Conservation (phyloP, 1,284 basidiomycete genomes). For the Microbotryomycetes sp. region DNA sequence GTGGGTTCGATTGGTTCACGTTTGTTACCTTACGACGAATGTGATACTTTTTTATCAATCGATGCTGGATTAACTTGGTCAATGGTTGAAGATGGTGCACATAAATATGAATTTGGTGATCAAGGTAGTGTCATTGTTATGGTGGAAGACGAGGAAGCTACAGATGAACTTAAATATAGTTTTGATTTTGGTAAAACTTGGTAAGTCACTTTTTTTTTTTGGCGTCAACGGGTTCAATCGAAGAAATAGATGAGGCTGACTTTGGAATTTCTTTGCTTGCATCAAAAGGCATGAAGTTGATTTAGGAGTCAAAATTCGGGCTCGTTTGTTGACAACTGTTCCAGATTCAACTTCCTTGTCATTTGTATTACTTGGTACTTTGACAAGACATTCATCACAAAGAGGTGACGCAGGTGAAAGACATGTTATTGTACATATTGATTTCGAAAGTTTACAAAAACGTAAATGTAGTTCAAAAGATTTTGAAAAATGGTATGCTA, state of each 20-base stretch:
- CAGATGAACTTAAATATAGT: constrained; percentile 70
- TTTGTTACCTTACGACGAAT: constrained; percentile 72
- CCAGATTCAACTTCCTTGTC: constrained; percentile 91
- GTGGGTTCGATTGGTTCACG: constrained; percentile 77
- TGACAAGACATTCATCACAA: constrained; percentile 54
- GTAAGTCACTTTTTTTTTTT: constrained; percentile 49
- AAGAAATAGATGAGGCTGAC: background rate
- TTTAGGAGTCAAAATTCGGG: constrained; percentile 66
- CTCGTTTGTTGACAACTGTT: constrained; percentile 69
- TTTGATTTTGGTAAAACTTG: constrained; percentile 76
- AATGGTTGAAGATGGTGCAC: constrained; percentile 68
- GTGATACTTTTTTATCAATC: constrained; percentile 86
- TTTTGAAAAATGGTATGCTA: constrained; percentile 84
- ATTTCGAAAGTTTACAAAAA: constrained; percentile 67
- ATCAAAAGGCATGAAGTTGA: constrained; percentile 60
- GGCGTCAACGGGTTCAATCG: no score
- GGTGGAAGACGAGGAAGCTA: constrained; percentile 78
- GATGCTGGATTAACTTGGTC: constrained; percentile 84
- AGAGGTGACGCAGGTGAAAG: constrained; percentile 54
- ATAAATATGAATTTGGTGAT: constrained; percentile 96
- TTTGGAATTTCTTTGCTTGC: background rate
- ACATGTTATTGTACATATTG: constrained; percentile 70
- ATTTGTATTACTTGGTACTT: constrained; percentile 74
- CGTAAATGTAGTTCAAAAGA: constrained; percentile 68
- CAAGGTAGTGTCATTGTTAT: constrained; percentile 73